These are phyloP conservation scores for Arachnopeziza araneosa DNA, from an alignment of 2,329 filamentous ascomycete genomes.

Conservation along the genomic window DNA sequence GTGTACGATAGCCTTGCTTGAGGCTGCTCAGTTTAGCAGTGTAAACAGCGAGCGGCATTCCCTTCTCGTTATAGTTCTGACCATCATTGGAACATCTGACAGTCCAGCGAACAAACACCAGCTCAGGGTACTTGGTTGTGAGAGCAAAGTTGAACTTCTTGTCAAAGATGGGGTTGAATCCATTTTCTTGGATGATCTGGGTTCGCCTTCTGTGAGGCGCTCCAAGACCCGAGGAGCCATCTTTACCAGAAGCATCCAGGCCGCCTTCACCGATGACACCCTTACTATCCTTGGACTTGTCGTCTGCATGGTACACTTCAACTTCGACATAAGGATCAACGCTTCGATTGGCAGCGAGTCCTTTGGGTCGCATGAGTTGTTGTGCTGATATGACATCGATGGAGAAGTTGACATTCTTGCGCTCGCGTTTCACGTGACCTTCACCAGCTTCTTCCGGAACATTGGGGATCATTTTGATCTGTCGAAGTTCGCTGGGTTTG, in stretches of 20 bases:
- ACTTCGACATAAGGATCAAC: conserved; percentile 94
- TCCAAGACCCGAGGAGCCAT: conserved; percentile 61
- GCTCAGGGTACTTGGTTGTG: conserved; percentile 88
- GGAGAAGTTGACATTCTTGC: conserved; percentile 76
- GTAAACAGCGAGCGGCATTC: conserved; percentile 73
- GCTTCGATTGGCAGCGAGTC: conserved; percentile 63
- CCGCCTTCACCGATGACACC: conserved; percentile 62
- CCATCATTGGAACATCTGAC: conserved; percentile 83
- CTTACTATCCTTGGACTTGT: conserved; percentile 83
- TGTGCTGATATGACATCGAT: conserved; percentile 92
- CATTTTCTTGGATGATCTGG: conserved; percentile 76
- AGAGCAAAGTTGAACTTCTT: conserved; percentile 73
- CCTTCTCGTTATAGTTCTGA: conserved; percentile 57
- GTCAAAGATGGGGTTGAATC: conserved; percentile 87
- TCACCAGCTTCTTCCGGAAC: conserved; percentile 44
- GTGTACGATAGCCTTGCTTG: conserved; percentile 85
- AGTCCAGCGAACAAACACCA: conserved; percentile 90
- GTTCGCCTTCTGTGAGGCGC: conserved; percentile 75
- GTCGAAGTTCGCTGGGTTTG: conserved; percentile 81
- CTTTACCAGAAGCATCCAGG: conserved; percentile 57
- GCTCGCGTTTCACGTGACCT: conserved; percentile 60
- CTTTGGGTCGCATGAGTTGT: conserved; percentile 79
- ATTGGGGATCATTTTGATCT: conserved; percentile 56
- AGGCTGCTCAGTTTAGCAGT: conserved; percentile 88
- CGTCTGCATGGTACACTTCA: conserved; percentile 90